phyloP scores from a whole-genome alignment of 1,139 yeast species.

The Zygoascus meyerae region DNA sequence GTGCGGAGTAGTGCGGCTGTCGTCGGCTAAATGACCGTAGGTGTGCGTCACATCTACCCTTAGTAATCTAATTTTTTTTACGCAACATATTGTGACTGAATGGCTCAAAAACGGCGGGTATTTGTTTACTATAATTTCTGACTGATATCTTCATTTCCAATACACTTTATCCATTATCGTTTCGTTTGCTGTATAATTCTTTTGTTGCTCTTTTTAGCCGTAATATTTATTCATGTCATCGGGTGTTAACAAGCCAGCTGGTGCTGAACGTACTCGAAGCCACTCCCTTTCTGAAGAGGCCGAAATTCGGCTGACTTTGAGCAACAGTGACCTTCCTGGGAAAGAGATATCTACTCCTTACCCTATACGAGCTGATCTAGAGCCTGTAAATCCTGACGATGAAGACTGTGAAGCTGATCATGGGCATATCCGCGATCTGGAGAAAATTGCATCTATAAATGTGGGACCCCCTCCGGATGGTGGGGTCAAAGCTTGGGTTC shows the following conservation, averaged over 20 bases:
- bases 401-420: background rate
- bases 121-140: too few relatives aligned
- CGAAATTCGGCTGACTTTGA: background rate
- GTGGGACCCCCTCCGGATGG: conserved; percentile 28
- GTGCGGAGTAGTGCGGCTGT: too few relatives aligned
- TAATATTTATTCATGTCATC: too few relatives aligned
- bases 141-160: too few relatives aligned
- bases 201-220: too few relatives aligned
- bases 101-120: too few relatives aligned
- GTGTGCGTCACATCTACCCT: too few relatives aligned
- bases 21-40: too few relatives aligned
- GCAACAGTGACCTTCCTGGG: background rate
- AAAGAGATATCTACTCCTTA: background rate
- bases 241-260: background rate
- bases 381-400: background rate
- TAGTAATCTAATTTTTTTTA: too few relatives aligned
- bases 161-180: too few relatives aligned
- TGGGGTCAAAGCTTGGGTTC: conserved; percentile 31
- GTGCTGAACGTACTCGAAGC: background rate
- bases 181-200: too few relatives aligned
- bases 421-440: background rate
- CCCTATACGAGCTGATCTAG: background rate
- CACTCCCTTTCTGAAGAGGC: background rate
- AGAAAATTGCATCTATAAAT: background rate
- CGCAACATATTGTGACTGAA: too few relatives aligned